These are phyloP conservation scores for Raphidocelis subcapitata DNA, from an alignment of 139 green algal genomes.

Conservation along the genomic window DNA sequence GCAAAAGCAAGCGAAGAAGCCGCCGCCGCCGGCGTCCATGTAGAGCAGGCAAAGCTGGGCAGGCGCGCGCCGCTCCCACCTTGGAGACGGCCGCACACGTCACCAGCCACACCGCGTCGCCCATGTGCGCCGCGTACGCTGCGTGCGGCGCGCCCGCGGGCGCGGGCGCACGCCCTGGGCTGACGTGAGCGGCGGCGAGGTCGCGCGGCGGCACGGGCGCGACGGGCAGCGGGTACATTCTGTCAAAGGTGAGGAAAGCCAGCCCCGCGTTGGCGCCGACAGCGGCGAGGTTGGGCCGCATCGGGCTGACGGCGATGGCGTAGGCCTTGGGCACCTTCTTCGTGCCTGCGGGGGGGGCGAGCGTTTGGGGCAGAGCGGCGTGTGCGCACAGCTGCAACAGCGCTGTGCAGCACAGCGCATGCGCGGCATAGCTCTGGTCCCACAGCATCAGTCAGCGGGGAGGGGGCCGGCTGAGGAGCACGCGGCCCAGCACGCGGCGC, in stretches of 20 bases:
- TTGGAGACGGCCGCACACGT: constrained; percentile 4
- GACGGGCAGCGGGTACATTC: constrained; percentile 31
- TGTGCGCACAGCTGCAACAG: no score
- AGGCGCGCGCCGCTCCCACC: neutral
- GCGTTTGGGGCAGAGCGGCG: neutral
- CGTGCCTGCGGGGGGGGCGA: constrained; percentile 9
- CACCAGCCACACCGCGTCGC: constrained; percentile 20
- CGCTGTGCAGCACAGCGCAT: neutral
- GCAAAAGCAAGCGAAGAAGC: no score
- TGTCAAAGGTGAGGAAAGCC: constrained; percentile 32
- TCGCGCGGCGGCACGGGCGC: constrained; percentile 32
- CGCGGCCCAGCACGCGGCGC: neutral
- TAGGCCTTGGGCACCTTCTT: constrained; percentile 59
- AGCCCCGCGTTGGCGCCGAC: constrained; percentile 43
- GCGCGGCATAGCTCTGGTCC: neutral
- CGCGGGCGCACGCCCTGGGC: neutral
- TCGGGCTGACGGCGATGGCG: constrained; percentile 38
- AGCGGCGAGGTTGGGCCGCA: constrained; percentile 34
- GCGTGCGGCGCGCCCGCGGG: constrained; percentile 9
- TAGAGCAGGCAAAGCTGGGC: no score
- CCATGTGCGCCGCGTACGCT: constrained; percentile 22
- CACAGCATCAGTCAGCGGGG: neutral
- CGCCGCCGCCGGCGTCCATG: no score
- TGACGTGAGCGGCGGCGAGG: constrained; percentile 21
- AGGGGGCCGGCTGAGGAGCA: neutral